Base-by-base conservation (phyloP, 495 filamentous ascomycete species). In the Clavariopsis aquatica region DNA sequence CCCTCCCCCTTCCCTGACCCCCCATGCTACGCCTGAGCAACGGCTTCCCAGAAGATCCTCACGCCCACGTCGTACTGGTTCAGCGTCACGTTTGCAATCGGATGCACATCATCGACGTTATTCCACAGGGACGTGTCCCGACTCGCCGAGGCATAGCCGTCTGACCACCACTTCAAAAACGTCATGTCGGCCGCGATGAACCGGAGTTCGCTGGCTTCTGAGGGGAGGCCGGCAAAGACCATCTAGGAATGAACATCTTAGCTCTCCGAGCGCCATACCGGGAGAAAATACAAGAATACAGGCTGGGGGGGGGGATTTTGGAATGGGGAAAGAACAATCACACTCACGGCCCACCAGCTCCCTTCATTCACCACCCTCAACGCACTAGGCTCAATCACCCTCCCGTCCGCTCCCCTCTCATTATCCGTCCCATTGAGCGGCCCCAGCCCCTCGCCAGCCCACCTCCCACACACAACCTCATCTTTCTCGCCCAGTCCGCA, bases 91-190 rank as follows among this genome's bases (percentile, higher is more conserved):
- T 34, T 34, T n/a, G 13, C 24, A 8, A 27, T 22, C 28, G 52
- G 52, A 29, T 54, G 24, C 1, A 12, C 28, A 28, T 31, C 52
- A 27, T 54, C 24, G 24, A 54, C 9, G 20, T 54, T 31, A 31
- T 54, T 54, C 52, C 52, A 54, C 24, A 54, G n/a, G 17, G 52
- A 54, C 10, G n/a, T 20, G 19, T 54, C 52, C 28, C 27, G 22
- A 28, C 8, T 27, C 2, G 24, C 52, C 28, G 52, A 31, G 10
- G 28, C 26, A 9, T 4, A 9, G 12, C 24, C 24, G n/a, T 36
- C 27, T 2, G 52, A 29, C 24, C 24, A 54, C 52, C 52, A 54
- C 26, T 27, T 29, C 52, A 31, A 9, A 9, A 29, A 54, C 17
- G 8, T 28, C 24, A 31, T 20, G 22, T 24, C n/a, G 28, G 22